Evolutionary conservation across 768 basidiomycete genomes (phyloP), one percentile per base, ranked within the genome.

Genomic region (Pholiota molesta): DNA sequence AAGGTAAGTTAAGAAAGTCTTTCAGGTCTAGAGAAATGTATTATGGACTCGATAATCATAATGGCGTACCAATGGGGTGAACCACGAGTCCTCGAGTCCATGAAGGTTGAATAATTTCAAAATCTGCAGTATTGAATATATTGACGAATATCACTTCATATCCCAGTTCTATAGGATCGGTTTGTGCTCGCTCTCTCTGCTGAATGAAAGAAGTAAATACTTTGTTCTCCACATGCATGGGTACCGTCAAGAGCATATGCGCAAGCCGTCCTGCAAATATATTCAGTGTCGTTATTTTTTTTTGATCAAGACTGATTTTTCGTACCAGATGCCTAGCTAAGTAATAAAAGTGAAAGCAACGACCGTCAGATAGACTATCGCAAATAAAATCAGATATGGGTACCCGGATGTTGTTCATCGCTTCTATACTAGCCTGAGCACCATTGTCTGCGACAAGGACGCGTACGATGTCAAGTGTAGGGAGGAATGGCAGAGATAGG

Each of bases 241-340:
- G 35, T 13, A 5, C 47, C 47, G 33, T 17, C 44, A 3, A n/a
- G 13, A 13, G 10, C 21, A 21, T 49, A 51, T 9, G 19, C 33
- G 8, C 57, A 58, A 19, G 21, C 33, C 13, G 45, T 29, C 57
- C 57, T 58, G 28, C 3, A 5, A 21, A 39, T 17, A 47, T 47
- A 29, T n/a, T 23, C 14, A 35, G n/a, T 13, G 14, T 19, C 31
- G 28, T 8, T 26, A 45, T 45, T 21, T 8, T 17, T 8, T 17
- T 16, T 10, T 35, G n/a, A 29, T 28, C 40, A 9, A 33, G 19
- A 26, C 35, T 19, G 5, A 14, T 19, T 37, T 9, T 7, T 19
- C 57, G n/a, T 29, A 58, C 57, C 57, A 58, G n/a, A 58, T 35
- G 47, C 57, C 57, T 28, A 58, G 16, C 57, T 58, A 49, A 13